Evolutionary conservation across 2,329 filamentous ascomycete species (phyloP).

Genomic region (Chalaropsis ovoidea): DNA sequence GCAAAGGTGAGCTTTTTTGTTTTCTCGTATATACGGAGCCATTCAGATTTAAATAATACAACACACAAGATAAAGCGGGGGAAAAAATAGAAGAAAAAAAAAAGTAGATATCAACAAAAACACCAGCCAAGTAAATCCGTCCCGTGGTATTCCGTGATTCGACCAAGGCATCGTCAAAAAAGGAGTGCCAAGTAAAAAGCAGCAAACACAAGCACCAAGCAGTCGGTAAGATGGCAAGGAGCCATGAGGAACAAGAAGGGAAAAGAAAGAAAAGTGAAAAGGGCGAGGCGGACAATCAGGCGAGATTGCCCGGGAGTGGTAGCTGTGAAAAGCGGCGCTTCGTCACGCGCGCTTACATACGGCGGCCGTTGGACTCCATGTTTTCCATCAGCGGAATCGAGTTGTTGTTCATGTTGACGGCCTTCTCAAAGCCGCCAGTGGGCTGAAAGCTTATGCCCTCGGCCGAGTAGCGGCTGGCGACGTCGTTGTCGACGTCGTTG

Average conservation of each 20-base stretch:
- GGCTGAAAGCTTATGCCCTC: conserved; percentile 36
- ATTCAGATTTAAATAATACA: conserved; percentile 8
- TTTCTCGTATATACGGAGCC: not conserved
- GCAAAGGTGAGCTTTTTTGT: too few relatives aligned
- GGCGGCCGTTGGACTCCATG: conserved; percentile 26
- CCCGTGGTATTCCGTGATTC: conserved; percentile 17
- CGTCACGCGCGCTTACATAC: too few relatives aligned
- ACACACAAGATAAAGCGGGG: not conserved
- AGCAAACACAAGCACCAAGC: not conserved
- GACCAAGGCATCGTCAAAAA: conserved; percentile 5
- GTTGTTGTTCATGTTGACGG: conserved; percentile 34
- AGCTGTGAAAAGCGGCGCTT: too few relatives aligned
- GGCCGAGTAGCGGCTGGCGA: conserved; percentile 37
- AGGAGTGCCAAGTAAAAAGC: not conserved
- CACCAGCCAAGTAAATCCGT: conserved; percentile 19
- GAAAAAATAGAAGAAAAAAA: not conserved
- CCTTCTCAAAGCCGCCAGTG: conserved; percentile 35
- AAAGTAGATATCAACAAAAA: conserved; percentile 10
- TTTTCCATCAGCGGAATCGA: conserved; percentile 37
- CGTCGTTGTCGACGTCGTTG: conserved; percentile 40
- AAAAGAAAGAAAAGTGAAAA: not conserved
- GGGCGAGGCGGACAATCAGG: too few relatives aligned
- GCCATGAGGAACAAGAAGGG: not conserved
- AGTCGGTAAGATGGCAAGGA: not conserved
- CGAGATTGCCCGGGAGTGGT: too few relatives aligned